Evolutionary conservation across 73 alveolate genomes (phyloP).

Genomic region (Tetrahymena malaccensis): DNA sequence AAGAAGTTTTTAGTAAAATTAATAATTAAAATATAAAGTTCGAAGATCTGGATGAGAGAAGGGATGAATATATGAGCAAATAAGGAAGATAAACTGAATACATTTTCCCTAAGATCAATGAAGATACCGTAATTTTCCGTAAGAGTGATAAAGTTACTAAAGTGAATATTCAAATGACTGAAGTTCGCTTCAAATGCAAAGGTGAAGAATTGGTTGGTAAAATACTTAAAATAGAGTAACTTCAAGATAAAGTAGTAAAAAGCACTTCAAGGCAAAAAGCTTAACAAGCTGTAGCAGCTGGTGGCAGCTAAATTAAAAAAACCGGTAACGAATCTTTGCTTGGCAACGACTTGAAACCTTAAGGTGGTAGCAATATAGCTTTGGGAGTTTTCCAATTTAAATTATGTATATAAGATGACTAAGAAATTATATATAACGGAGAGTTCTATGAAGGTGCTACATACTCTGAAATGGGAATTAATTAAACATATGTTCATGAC

Average conservation of each 20-base stretch:
- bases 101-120: not conserved
- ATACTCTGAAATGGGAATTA: not conserved
- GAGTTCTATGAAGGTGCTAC: not conserved
- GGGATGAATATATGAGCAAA: not conserved
- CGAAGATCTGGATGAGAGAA: not conserved
- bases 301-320: not conserved
- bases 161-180: not conserved
- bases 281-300: not conserved
- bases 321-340: not conserved
- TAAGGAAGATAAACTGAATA: not conserved
- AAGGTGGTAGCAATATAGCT: not conserved
- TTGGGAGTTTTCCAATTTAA: not conserved
- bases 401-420: not conserved
- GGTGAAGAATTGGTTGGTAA: not conserved
- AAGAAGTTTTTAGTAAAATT: not conserved
- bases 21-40: not conserved
- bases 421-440: not conserved
- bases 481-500: not conserved
- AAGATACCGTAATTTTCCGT: not conserved
- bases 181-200: not conserved
- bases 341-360: not conserved
- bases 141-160: not conserved
- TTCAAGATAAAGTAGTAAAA: not conserved
- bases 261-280: not conserved
- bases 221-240: not conserved